These are phyloP conservation scores for Aspergillus sp. DNA, from an alignment of 2,329 filamentous ascomycete genomes.

Conservation along the genomic window DNA sequence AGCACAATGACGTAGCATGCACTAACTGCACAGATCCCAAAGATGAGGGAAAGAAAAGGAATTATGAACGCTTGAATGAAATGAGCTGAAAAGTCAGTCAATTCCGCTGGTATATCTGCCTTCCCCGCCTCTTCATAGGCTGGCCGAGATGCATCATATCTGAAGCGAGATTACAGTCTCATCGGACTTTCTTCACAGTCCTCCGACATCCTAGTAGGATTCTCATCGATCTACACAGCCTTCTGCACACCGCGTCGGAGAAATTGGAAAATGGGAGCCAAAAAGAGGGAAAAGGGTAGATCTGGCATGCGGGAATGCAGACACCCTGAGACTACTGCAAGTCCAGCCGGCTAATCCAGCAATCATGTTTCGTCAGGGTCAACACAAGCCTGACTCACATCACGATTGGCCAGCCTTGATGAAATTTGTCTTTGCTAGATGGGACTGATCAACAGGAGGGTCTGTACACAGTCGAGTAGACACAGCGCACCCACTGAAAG, in stretches of 20 bases:
- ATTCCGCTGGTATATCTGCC: no score
- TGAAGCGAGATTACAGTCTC: background rate
- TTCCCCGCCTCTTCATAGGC: background rate
- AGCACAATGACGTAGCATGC: background rate
- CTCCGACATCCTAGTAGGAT: background rate
- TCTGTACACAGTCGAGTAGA: background rate
- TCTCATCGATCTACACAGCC: background rate
- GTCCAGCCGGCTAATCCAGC: constrained; percentile 11
- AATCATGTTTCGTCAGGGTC: constrained; percentile 11
- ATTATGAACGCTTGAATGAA: background rate
- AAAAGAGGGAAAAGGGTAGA: constrained; percentile 1
- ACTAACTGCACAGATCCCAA: background rate
- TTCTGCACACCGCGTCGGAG: background rate
- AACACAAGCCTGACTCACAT: constrained; percentile 9
- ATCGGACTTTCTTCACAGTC: background rate
- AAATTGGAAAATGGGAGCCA: background rate
- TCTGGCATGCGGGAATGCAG: constrained; percentile 16
- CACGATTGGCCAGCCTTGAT: background rate
- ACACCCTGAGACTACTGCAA: constrained; percentile 18
- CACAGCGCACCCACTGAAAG: background rate
- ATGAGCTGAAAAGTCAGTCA: background rate
- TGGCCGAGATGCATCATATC: background rate
- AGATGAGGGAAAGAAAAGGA: background rate
- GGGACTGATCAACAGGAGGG: background rate
- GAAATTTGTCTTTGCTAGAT: background rate